Evolutionary conservation across 192 early-diverging fungal species (phyloP).

Genomic region (Dispira simplex): DNA sequence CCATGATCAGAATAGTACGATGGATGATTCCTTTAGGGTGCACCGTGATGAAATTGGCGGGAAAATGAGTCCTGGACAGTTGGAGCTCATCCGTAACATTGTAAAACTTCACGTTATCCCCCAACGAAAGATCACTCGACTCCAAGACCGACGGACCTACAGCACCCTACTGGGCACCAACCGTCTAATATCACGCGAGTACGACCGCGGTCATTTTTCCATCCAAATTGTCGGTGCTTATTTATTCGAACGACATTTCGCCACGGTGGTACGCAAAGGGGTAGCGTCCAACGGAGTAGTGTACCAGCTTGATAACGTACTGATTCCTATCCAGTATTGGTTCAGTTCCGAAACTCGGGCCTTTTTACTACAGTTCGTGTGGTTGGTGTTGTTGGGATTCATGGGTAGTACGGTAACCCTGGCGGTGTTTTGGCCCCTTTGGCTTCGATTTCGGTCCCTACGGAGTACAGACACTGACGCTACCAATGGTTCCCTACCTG

Average conservation of each 20-base stretch:
- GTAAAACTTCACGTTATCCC: not conserved
- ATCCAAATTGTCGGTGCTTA: slow-evolving; percentile 25
- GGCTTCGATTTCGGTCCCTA: no score
- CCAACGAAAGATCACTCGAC: not conserved
- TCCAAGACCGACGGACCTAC: slow-evolving; percentile 24
- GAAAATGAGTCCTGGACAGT: not conserved
- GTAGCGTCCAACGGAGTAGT: slow-evolving; percentile 26
- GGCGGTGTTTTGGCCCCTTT: not conserved
- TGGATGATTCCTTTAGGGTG: not conserved
- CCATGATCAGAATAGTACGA: not conserved
- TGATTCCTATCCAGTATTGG: slow-evolving; percentile 7
- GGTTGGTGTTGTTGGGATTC: not conserved
- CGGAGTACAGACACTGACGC: no score
- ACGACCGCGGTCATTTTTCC: slow-evolving; percentile 25
- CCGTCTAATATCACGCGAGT: slow-evolving; percentile 22
- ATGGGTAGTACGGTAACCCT: not conserved
- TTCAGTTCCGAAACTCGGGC: not conserved
- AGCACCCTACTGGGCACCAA: slow-evolving; percentile 24
- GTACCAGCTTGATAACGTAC: slow-evolving; percentile 25
- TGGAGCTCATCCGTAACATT: not conserved
- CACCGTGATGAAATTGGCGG: not conserved
- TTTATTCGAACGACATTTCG: slow-evolving; percentile 23
- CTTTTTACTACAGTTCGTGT: not conserved
- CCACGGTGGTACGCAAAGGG: slow-evolving; percentile 23
- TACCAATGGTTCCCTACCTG: no score